phyloP scores from a whole-genome alignment of 768 basidiomycete species.

The Auriscalpium microsporum region DNA sequence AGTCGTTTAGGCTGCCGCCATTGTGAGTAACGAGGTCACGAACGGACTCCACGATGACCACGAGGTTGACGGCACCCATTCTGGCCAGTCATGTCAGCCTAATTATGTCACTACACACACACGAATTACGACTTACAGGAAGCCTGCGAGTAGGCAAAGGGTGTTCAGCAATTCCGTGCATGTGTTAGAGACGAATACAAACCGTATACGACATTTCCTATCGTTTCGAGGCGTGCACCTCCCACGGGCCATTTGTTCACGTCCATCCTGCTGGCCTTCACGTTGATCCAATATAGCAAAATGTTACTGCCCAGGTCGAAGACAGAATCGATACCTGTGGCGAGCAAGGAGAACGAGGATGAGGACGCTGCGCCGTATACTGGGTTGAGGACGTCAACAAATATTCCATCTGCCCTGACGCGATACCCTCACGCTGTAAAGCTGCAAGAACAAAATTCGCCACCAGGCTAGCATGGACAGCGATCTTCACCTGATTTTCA shows the following conservation, averaged over 20 bases:
- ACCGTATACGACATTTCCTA: slow-evolving; percentile 86
- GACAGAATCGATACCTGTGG: slow-evolving; percentile 82
- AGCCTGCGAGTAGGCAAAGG: slow-evolving; percentile 29
- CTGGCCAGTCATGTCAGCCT: slow-evolving; percentile 28
- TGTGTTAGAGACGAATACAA: slow-evolving; percentile 7
- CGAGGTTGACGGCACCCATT: slow-evolving; percentile 87
- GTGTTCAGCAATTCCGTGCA: not conserved
- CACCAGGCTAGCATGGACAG: slow-evolving; percentile 74
- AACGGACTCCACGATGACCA: slow-evolving; percentile 83
- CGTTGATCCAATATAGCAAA: slow-evolving; percentile 73
- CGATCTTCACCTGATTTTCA: slow-evolving; percentile 69
- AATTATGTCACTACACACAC: not conserved
- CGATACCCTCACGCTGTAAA: slow-evolving; percentile 48
- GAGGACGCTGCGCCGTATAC: slow-evolving; percentile 91
- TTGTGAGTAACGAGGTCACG: slow-evolving; percentile 57
- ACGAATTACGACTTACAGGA: slow-evolving; percentile 28
- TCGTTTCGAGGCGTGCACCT: slow-evolving; percentile 83
- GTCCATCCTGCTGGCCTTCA: slow-evolving; percentile 63
- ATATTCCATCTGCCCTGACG: not conserved
- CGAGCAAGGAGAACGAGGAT: slow-evolving; percentile 75
- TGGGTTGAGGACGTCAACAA: slow-evolving; percentile 21
- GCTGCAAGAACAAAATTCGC: slow-evolving; percentile 67
- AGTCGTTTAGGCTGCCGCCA: slow-evolving; percentile 44
- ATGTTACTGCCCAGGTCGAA: slow-evolving; percentile 81
- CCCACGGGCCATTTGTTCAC: slow-evolving; percentile 87